Base-by-base conservation (phyloP, 257 asterid species). In the Nicotiana obtusifolia region DNA sequence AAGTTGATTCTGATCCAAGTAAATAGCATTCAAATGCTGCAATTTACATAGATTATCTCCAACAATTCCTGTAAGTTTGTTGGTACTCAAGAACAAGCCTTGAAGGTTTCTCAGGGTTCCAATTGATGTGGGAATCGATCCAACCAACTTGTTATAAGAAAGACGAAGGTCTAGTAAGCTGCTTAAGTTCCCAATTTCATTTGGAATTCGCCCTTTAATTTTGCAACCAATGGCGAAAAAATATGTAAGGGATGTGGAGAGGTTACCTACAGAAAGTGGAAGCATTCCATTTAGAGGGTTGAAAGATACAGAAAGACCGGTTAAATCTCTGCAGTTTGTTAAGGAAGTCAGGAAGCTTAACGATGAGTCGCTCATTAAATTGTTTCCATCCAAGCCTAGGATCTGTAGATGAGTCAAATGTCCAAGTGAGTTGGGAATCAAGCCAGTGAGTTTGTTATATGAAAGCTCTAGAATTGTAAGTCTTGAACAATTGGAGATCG, bases 401-500 rank as follows among this genome's bases (percentile, higher is more conserved):
- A 0, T 5, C 0, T 3, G 10, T 57, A 67, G 53, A 69, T 7
- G 1, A 71, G 78, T 24, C 44, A 80, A 13, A 62, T 54, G 7
- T 49, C 52, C 26, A 64, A 22, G 11, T 10, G 76, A 57, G 16
- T 3, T 14, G 41, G 61, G 6, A 10, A 68, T 81, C 20, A 31
- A 17, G 7, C 84, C 84, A 0, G 0, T 64, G 44, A 64, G 44
- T 28, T 28, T 64, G 17, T 77, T 64, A 2, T 37, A 8, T 3
- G 73, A 15, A 54, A 82, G 81, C 2, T 79, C 76, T 65, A 85
- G 80, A 3, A 0, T 10, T 3, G 31, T 78, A 7, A 86, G 82
- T 24, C 44, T 80, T 8, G 86, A 76, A 76, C 52, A 66, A 8
- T 66, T 66, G 76, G 76, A 66, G 15, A 66, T 31, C 0, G 76